A percentile compares a stretch with the other conserved stretches of the same genome.
Conservation (phyloP, 139 green algal species). For the Nannochloris sp. region DNA sequence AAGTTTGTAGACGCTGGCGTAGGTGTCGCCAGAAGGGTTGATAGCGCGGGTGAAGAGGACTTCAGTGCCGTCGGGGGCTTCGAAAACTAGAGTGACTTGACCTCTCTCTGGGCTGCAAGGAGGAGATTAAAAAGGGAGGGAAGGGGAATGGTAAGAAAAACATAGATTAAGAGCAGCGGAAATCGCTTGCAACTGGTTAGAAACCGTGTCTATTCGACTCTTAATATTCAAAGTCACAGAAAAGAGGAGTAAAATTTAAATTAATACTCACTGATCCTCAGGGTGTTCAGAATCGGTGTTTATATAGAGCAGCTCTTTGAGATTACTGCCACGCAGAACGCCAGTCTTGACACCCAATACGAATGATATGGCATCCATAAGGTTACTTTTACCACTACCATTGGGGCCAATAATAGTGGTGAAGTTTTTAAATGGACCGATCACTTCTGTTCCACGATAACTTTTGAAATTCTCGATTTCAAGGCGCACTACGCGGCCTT, state of each 20-base stretch:
- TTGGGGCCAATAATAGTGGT: conserved; percentile 93
- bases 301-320: conserved; percentile 91
- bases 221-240: no score
- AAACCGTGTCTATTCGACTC: no score
- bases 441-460: conserved; percentile 76
- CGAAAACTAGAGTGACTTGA: conserved; percentile 70
- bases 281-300: conserved; percentile 39
- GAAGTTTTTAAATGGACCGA: conserved; percentile 92
- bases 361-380: conserved; percentile 99
- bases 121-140: no score
- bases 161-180: no score
- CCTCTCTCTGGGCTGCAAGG: conserved; percentile 34
- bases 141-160: no score
- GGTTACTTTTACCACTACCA: conserved; percentile 92
- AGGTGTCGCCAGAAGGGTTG: conserved; percentile 14
- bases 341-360: conserved; percentile 86
- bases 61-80: conserved; percentile 48
- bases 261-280: conserved; percentile 17
- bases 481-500: conserved; percentile 29
- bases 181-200: no score
- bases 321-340: conserved; percentile 58
- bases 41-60: conserved; percentile 75
- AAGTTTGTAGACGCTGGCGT: conserved; percentile 65
- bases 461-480: conserved; percentile 94
- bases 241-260: neutral